Evolutionary conservation across 768 basidiomycete species (phyloP).

Genomic region (Paxillus rubicundulus): DNA sequence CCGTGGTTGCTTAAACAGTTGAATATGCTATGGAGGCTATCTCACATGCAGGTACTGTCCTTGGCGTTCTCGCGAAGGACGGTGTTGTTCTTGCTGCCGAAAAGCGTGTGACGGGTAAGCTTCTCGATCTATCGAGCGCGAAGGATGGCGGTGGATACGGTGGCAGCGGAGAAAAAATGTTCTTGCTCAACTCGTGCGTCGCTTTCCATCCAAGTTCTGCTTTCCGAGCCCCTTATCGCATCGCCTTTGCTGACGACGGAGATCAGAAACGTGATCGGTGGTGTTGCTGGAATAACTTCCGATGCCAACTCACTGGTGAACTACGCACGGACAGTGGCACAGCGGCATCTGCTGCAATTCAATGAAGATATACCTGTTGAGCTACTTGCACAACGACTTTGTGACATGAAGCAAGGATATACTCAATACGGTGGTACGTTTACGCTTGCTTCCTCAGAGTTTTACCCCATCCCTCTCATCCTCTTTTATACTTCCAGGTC

Average conservation of each 20-base stretch:
- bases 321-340: constrained; percentile 87
- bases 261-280: constrained; percentile 87
- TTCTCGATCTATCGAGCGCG: constrained; percentile 83
- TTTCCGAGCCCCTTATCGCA: neutral
- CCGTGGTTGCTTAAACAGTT: constrained; percentile 47
- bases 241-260: neutral
- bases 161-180: constrained; percentile 98
- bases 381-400: constrained; percentile 87
- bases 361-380: constrained; percentile 99
- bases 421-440: constrained; percentile 89
- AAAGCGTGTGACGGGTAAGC: constrained; percentile 98
- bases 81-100: constrained; percentile 92
- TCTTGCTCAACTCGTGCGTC: constrained; percentile 82
- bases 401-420: constrained; percentile 98
- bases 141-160: constrained; percentile 85
- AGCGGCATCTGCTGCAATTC: constrained; percentile 83
- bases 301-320: constrained; percentile 98
- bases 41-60: constrained; percentile 90
- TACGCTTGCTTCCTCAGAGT: neutral
- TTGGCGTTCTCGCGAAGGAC: constrained; percentile 88
- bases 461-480: neutral
- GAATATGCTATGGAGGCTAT: constrained; percentile 99
- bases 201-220: neutral
- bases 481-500: constrained; percentile 44
- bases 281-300: constrained; percentile 93